A percentile compares a stretch with the other conserved stretches of the same genome.
Conservation (phyloP, 768 basidiomycete species). For the Cyclocybe aegerita region DNA sequence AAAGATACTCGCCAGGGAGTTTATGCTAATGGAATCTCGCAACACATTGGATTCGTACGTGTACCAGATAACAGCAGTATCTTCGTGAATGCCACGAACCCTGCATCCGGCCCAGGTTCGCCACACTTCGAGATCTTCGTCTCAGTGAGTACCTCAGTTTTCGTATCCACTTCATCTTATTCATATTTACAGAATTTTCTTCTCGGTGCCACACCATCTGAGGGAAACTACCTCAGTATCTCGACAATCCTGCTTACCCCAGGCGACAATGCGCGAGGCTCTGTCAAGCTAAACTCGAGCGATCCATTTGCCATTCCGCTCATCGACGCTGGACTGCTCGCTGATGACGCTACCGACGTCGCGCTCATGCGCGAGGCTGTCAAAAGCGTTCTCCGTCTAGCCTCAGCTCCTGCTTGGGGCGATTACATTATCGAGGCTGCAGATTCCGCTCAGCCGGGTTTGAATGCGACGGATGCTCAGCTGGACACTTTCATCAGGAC, state of each 20-base stretch:
- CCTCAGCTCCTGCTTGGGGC: conserved; percentile 14
- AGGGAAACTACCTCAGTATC: conserved; percentile 19
- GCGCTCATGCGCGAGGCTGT: conserved; percentile 16
- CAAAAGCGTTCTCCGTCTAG: conserved; percentile 9
- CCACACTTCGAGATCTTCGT: conserved; percentile 31
- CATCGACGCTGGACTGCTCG: conserved; percentile 13
- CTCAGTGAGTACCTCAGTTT: conserved; percentile 15
- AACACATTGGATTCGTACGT: conserved; percentile 22
- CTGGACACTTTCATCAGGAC: conserved; percentile 21
- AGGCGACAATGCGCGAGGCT: conserved; percentile 1
- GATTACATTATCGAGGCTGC: conserved; percentile 15
- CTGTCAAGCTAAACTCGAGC: conserved; percentile 8
- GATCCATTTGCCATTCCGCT: conserved; percentile 20
- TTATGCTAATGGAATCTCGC: conserved; percentile 13
- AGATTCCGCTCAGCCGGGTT: conserved; percentile 4
- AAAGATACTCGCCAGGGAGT: conserved; percentile 22
- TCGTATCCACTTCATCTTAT: background rate
- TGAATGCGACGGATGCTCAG: conserved; percentile 16
- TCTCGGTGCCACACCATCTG: conserved; percentile 4
- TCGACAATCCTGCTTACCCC: conserved; percentile 17
- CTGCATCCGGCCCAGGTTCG: conserved; percentile 26
- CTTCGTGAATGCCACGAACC: conserved; percentile 20
- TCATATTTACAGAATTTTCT: conserved; percentile 3
- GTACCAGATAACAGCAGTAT: conserved; percentile 18
- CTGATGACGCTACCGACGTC: conserved; percentile 4